Evolutionary conservation across 1,284 basidiomycete genomes (phyloP).

Genomic region (Apiotrichum siamense): DNA sequence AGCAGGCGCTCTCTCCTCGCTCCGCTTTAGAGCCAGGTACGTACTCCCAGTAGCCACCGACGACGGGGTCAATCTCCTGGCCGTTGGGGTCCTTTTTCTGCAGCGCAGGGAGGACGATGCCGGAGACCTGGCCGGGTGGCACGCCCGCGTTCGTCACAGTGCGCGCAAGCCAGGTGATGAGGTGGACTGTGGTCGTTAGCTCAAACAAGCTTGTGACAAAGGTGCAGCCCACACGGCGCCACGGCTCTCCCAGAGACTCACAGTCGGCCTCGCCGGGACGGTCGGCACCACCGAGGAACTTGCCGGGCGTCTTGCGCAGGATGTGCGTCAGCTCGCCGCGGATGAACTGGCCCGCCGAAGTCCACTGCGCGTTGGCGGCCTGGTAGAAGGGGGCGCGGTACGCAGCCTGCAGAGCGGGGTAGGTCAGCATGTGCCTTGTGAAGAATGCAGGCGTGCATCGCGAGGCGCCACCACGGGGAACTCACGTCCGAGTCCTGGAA

Average conservation of each 20-base stretch:
- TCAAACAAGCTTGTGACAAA: not conserved
- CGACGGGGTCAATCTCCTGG: constrained; percentile 32
- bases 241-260: constrained; percentile 15
- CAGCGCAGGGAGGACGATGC: constrained; percentile 28
- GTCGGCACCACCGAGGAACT: constrained; percentile 24
- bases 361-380: constrained; percentile 34
- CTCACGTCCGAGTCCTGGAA: constrained; percentile 31
- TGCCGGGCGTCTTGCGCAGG: constrained; percentile 29
- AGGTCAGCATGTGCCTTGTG: not conserved
- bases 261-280: constrained; percentile 41
- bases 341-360: constrained; percentile 32
- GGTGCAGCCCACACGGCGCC: not conserved
- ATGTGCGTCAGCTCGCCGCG: constrained; percentile 37
- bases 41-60: constrained; percentile 43
- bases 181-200: constrained; percentile 28
- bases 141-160: constrained; percentile 37
- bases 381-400: constrained; percentile 28
- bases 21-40: constrained; percentile 8
- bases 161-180: constrained; percentile 45
- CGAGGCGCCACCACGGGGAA: not conserved
- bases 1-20: not conserved
- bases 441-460: not conserved
- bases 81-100: constrained; percentile 34
- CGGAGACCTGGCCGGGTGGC: constrained; percentile 22
- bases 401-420: constrained; percentile 15